Percentiles rank a stretch among this genome's conserved stretches.
These are phyloP conservation scores for Candida fluviatilis DNA, from an alignment of 805 yeast species.

Conservation along the genomic window DNA sequence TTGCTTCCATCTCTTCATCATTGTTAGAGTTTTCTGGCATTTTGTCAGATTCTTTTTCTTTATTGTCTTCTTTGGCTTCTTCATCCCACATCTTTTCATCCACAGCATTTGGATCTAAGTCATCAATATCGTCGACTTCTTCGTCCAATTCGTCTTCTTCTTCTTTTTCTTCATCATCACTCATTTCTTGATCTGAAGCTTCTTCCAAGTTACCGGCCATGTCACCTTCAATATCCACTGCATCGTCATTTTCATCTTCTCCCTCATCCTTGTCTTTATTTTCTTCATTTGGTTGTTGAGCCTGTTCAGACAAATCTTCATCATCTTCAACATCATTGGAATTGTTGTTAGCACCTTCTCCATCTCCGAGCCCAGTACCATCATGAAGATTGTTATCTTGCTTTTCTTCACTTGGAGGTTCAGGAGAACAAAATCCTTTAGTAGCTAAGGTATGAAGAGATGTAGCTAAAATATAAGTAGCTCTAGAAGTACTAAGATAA, in stretches of 20 bases:
- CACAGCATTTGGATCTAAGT: conserved; percentile 87
- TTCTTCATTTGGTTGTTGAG: conserved; percentile 75
- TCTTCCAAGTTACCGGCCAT: conserved; percentile 94
- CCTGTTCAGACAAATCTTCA: conserved; percentile 79
- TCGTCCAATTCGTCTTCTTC: conserved; percentile 72
- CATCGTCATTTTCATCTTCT: conserved; percentile 74
- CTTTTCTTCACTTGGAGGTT: conserved; percentile 63
- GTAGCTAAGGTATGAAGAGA: conserved; percentile 59
- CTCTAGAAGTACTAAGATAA: conserved; percentile 54
- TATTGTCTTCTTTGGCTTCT: conserved; percentile 68
- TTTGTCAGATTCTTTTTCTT: conserved; percentile 79
- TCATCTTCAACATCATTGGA: conserved; percentile 87
- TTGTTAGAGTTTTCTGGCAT: conserved; percentile 53
- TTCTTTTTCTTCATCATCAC: conserved; percentile 51
- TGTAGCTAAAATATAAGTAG: conserved; percentile 55
- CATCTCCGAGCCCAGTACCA: conserved; percentile 93
- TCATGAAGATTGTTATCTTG: conserved; percentile 62
- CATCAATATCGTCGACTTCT: conserved; percentile 84
- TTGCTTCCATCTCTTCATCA: conserved; percentile 48
- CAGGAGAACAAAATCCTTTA: conserved; percentile 91
- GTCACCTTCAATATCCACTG: conserved; percentile 92
- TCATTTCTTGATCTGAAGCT: conserved; percentile 61
- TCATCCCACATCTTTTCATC: conserved; percentile 99
- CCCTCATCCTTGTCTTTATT: conserved; percentile 56
- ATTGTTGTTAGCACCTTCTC: conserved; percentile 77